Percentiles rank a stretch among this genome's conserved stretches.
Evolutionary conservation across 2,329 filamentous ascomycete genomes (phyloP).

Genomic region (Gaeumannomyces sp.): DNA sequence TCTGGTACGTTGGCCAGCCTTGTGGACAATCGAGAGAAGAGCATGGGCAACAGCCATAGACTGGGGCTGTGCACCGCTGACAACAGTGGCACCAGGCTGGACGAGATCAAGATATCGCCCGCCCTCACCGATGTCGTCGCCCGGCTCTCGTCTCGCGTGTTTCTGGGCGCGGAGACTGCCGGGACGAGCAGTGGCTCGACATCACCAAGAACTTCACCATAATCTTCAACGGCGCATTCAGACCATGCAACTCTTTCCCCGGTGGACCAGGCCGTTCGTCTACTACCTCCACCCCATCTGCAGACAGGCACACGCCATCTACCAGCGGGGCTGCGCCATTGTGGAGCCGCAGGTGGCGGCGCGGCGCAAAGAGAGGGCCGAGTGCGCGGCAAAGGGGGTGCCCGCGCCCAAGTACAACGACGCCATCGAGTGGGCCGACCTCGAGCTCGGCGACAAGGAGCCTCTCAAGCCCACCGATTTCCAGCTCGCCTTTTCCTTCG

Average conservation of each 20-base stretch:
- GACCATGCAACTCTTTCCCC: not conserved
- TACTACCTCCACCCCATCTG: constrained; percentile 20
- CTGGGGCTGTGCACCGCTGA: too few species aligned
- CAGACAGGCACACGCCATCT: not conserved
- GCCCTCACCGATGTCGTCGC: not conserved
- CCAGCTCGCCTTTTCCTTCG: not conserved
- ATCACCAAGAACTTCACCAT: not conserved
- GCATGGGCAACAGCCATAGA: too few species aligned
- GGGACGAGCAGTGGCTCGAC: not conserved
- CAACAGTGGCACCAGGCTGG: not conserved
- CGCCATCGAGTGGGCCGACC: constrained; percentile 1
- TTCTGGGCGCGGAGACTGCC: not conserved
- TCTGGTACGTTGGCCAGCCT: not conserved
- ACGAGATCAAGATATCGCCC: not conserved
- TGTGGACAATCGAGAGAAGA: too few species aligned
- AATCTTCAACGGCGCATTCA: not conserved
- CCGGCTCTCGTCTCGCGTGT: constrained; percentile 2
- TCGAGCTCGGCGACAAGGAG: not conserved
- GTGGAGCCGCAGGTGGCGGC: not conserved
- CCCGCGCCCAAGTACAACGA: not conserved
- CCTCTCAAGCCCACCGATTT: constrained; percentile 18
- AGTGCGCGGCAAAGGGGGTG: not conserved
- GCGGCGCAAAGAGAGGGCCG: constrained; percentile 2
- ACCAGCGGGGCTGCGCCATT: not conserved
- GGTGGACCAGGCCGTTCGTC: not conserved